Base-by-base conservation (phyloP, 1,284 basidiomycete species). In the Apiotrichum siamense region DNA sequence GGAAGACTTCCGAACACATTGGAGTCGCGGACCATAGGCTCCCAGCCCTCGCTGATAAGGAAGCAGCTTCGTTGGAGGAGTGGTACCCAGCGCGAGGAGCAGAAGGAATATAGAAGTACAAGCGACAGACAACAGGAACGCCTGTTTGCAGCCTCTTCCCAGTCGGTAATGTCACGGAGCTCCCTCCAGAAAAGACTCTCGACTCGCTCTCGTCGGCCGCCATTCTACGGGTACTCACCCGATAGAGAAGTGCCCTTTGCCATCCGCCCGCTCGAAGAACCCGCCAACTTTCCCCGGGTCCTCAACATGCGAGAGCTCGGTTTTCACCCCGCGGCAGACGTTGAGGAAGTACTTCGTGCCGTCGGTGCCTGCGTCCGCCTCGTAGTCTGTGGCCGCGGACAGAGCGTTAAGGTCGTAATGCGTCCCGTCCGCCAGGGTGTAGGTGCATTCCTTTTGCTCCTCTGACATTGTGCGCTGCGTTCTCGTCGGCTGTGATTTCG, bases 341-440 rank as follows among this genome's bases (percentile, higher is more conserved):
- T 74, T 74, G 41, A 74, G 58, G 44, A 69, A 66, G 55, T 65
- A 74, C 25, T 47, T 60, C 27, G 55, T 57, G 15, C 17, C 32
- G 25, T 44, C 42, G 40, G 29, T 32, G n/a, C 64, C 63, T 11
- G 61, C 59, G 37, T 54, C 47, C 21, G 64, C 61, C n/a, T 54
- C 50, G 44, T 70, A 70, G 52, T 72, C 70, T 29, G 55, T 51
- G 9, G 64, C 53, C 3, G 66, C 66, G 12, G 61, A 50, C 4
- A 74, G 61, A 3, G 60, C 56, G 17, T 62, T 64, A 24, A 74
- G 63, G 52, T 73, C 72, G 54, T 67, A 74, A 55, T 70, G 66
- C 18, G 69, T 72, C 17, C 71, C 70, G 50, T 73, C 69, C 12
- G 49, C 48, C 12, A 72, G 59, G 1, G 70, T 72, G 45, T 71